Base-by-base conservation (phyloP, 2,329 filamentous ascomycete genomes). In the Rhynchosporium secalis region DNA sequence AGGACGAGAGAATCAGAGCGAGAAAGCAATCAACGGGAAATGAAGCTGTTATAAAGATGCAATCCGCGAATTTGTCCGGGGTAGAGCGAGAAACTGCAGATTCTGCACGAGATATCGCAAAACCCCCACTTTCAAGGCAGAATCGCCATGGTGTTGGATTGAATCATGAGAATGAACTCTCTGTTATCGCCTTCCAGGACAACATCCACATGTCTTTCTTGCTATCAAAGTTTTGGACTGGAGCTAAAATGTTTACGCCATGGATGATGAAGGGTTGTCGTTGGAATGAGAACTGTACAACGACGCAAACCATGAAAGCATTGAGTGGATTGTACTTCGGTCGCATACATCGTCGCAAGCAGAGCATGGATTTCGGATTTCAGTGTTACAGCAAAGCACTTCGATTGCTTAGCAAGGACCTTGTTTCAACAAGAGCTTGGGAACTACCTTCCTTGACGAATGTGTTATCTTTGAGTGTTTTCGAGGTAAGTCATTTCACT, bases 381-480 rank as follows among this genome's bases (percentile, higher is more conserved):
- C 56, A 57, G 13, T 59, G 57, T 33, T 66, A 66, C 36, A 56
- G 59, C 41, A 65, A 66, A 26, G 62, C 65, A n/a, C 49, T 66
- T 3, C 65, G 45, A 15, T 54, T 66, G n/a, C 51, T 66, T 15
- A 55, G 62, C 13, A 41, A 45, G 4, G 65, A 66, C 46, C 54
- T 66, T 28, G 36, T 54, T 0, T 54, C 51, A 29, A 41, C 12
- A 36, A 54, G 13, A 20, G 36, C 51, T 15, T 54, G 51, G 36
- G 51, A 40, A 33, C 26, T 65, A 10, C 48, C 62, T 28, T 56
- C 56, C 10, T 48, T 66, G 12, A 63, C 60, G 6, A 66, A 66
- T 51, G 62, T 62, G 4, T 40, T 66, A 20, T 56, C 60, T 13
- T 54, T 66, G 41, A 45, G 41, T 10, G 61, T 66, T 10, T 66